A percentile compares a stretch with the other conserved stretches of the same genome.
Conservation (phyloP, 1,284 basidiomycete genomes). For the Ceratobasidium sp. region DNA sequence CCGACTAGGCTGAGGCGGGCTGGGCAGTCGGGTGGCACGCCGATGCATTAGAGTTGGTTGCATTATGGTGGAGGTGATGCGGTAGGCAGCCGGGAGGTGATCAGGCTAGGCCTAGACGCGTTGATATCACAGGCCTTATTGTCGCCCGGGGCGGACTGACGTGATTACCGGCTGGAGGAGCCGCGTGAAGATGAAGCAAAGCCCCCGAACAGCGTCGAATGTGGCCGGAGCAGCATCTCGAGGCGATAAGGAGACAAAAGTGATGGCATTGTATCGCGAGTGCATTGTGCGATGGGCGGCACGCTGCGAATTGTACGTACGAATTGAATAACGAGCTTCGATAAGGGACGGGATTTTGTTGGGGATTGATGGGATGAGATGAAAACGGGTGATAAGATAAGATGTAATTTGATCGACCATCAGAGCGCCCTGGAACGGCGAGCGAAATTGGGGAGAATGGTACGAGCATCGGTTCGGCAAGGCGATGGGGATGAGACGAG, state of each 20-base stretch:
- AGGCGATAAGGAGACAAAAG: slow-evolving; percentile 4
- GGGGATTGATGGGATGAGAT: not conserved
- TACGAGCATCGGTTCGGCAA: slow-evolving; percentile 20
- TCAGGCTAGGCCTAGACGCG: slow-evolving; percentile 1
- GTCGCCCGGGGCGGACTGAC: not conserved
- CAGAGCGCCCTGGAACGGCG: not conserved
- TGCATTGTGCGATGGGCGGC: not conserved
- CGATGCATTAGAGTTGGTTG: too few species aligned
- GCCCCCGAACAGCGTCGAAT: too few species aligned
- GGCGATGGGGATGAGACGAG: not conserved
- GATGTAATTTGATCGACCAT: not conserved
- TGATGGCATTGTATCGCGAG: not conserved
- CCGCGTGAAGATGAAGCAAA: not conserved
- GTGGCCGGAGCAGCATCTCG: not conserved
- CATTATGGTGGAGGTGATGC: not conserved
- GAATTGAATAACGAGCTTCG: not conserved
- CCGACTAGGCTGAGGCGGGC: not conserved
- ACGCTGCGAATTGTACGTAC: not conserved
- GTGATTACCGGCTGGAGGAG: not conserved
- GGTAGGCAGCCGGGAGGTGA: not conserved
- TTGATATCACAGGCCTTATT: not conserved
- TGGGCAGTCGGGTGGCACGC: not conserved
- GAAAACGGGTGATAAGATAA: slow-evolving; percentile 14
- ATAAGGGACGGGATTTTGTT: not conserved
- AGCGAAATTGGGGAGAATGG: not conserved